Percentiles rank a stretch among this genome's conserved stretches.
Conservation (phyloP, 2,329 filamentous ascomycete genomes). For the Didymella pinodella region DNA sequence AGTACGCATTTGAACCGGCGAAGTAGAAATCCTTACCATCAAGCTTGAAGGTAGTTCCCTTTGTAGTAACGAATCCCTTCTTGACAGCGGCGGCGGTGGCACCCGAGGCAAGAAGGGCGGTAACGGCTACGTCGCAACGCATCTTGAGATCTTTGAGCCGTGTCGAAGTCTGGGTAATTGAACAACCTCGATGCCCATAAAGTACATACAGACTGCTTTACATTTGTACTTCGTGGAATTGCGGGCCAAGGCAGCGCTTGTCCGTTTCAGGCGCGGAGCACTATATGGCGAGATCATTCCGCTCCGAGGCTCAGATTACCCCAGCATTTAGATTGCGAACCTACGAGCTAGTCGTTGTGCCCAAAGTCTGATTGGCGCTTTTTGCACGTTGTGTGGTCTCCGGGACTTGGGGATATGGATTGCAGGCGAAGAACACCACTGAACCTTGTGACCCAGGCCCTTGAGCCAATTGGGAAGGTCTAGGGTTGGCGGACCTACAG, state of each 20-base stretch:
- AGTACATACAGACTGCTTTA: neutral
- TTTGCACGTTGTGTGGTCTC: neutral
- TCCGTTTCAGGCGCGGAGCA: constrained; percentile 17
- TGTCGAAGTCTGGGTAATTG: constrained; percentile 1
- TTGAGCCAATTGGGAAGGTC: constrained; percentile 1
- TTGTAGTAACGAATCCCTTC: constrained; percentile 59
- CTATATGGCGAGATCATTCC: constrained; percentile 10
- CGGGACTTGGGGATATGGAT: constrained; percentile 1
- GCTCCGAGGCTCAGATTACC: constrained; percentile 15
- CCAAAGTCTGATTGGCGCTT: constrained; percentile 11
- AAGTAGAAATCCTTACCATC: constrained; percentile 65
- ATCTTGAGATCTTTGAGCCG: constrained; percentile 16
- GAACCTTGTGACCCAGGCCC: constrained; percentile 5
- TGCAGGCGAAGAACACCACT: neutral
- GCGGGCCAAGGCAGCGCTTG: constrained; percentile 16
- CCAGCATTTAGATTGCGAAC: constrained; percentile 19
- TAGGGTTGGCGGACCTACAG: constrained; percentile 16
- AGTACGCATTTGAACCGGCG: constrained; percentile 66
- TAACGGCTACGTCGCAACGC: constrained; percentile 25
- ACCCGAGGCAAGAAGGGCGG: constrained; percentile 29
- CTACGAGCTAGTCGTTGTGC: neutral
- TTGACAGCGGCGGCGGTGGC: constrained; percentile 29
- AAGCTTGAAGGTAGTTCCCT: constrained; percentile 61
- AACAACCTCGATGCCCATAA: constrained; percentile 10
- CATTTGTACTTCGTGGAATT: constrained; percentile 18